phyloP scores from a whole-genome alignment of 202 grass and related monocot genomes.

The Alloteropsis angusta region DNA sequence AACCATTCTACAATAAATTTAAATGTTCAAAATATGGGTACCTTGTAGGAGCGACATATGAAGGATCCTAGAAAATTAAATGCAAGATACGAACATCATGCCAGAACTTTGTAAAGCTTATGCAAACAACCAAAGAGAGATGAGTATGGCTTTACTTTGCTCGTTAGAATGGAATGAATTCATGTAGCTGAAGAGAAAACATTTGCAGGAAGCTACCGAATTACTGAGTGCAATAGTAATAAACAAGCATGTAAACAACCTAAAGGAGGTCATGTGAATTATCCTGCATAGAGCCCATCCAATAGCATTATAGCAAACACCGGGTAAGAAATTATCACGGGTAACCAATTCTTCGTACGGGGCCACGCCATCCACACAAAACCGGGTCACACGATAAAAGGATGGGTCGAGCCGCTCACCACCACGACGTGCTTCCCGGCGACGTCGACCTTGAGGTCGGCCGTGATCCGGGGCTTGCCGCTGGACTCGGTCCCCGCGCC shows the following conservation, averaged over 20 bases:
- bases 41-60: neutral
- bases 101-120: neutral
- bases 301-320: neutral
- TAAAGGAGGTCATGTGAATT: neutral
- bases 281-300: neutral
- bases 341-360: neutral
- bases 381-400: neutral
- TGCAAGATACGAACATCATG: neutral
- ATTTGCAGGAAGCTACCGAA: neutral
- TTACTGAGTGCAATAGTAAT: neutral
- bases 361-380: neutral
- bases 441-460: slow-evolving; percentile 83
- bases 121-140: neutral
- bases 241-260: neutral
- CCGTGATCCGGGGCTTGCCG: slow-evolving; percentile 51
- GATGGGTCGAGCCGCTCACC: slow-evolving; percentile 22
- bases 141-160: neutral
- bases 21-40: neutral
- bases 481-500: slow-evolving; percentile 67
- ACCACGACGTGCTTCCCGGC: slow-evolving; percentile 76
- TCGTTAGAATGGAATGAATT: neutral
- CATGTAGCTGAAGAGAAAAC: neutral
- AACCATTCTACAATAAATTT: neutral
- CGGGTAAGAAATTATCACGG: neutral
- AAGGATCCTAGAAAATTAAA: neutral